Evolutionary conservation across 2,329 filamentous ascomycete species (phyloP).

Genomic region (Metarhizium brunneum): DNA sequence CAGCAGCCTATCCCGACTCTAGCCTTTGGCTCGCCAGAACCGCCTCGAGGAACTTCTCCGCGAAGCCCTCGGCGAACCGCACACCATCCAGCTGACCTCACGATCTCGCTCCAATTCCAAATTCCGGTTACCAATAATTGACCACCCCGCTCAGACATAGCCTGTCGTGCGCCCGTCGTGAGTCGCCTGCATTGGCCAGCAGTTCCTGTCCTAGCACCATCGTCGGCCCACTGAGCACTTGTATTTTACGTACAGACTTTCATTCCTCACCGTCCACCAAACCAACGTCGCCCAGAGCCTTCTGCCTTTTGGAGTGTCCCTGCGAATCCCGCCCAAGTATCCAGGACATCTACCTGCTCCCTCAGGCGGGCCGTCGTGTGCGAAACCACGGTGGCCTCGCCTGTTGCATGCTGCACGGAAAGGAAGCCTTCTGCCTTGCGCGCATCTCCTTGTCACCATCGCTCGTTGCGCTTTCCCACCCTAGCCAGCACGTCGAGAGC

Average conservation of each 20-base stretch:
- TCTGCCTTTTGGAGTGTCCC: background rate
- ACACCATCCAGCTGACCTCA: slow-evolving; percentile 1
- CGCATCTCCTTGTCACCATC: background rate
- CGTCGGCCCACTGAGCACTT: slow-evolving; percentile 22
- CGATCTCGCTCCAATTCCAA: slow-evolving; percentile 1
- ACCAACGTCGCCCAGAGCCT: background rate
- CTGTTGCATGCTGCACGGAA: slow-evolving; percentile 14
- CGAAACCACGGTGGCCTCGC: slow-evolving; percentile 17
- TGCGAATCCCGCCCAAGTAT: slow-evolving; percentile 6
- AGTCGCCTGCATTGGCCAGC: slow-evolving; percentile 18
- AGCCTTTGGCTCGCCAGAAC: background rate
- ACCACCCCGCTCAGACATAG: slow-evolving; percentile 1
- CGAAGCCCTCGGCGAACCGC: background rate
- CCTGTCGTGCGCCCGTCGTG: slow-evolving; percentile 8
- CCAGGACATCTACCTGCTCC: slow-evolving; percentile 4
- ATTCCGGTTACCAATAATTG: slow-evolving; percentile 1
- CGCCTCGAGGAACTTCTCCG: background rate
- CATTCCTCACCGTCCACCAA: slow-evolving; percentile 4
- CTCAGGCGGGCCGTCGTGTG: slow-evolving; percentile 13
- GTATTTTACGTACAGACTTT: slow-evolving; percentile 26
- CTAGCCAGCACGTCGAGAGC: background rate
- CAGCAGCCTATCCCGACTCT: background rate
- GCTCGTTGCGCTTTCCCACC: background rate
- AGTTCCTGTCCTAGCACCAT: slow-evolving; percentile 11
- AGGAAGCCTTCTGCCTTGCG: background rate